Evolutionary conservation across 208 protist species (phyloP), one percentile per base, ranked within the genome.

Genomic region (Leishmania turanica): DNA sequence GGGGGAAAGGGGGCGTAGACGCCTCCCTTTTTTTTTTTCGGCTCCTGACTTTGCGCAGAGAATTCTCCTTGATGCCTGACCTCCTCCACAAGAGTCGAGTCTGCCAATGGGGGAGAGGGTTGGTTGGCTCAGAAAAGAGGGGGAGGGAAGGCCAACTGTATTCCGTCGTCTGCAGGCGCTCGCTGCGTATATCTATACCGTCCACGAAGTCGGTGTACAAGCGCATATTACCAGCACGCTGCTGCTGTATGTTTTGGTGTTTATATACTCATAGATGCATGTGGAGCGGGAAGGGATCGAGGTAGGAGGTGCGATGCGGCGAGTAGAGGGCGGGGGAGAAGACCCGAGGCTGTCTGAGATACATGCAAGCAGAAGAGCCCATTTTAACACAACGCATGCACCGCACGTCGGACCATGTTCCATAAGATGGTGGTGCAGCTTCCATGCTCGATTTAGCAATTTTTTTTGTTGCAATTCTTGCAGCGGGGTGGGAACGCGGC

Each of bases 201-300:
- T 19, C 60, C 60, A 66, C n/a, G 24, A 37, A 19, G n/a, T 31
- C 60, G 13, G 11, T 66, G n/a, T 31, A 71, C 66, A 49, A 17
- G 40, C 40, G 9, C 66, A 17, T n/a, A 71, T 31, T 13, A 49
- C 4, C 31, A 34, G 40, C 37, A 71, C 66, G 21, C 37, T 37
- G 47, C 73, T 76, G 75, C 53, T 77, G 60, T 68, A 24, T 24
- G 37, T 75, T 1, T 58, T 75, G 19, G 45, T 51, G 24, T 53
- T 51, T 17, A 37, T 72, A 51, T 53, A 72, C 49, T 34, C 42
- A 53, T 72, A 72, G 68, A 72, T 53, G 24, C 21, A 51, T 51
- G 8, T 51, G 8, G 37, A 70, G 31, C 49, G 65, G 37, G 40
- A 15, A 3, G 68, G 13, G 37, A 53, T 47, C 8, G 9, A 31